Base-by-base conservation (phyloP, 2,329 filamentous ascomycete genomes). In the Penicillium glabrum region DNA sequence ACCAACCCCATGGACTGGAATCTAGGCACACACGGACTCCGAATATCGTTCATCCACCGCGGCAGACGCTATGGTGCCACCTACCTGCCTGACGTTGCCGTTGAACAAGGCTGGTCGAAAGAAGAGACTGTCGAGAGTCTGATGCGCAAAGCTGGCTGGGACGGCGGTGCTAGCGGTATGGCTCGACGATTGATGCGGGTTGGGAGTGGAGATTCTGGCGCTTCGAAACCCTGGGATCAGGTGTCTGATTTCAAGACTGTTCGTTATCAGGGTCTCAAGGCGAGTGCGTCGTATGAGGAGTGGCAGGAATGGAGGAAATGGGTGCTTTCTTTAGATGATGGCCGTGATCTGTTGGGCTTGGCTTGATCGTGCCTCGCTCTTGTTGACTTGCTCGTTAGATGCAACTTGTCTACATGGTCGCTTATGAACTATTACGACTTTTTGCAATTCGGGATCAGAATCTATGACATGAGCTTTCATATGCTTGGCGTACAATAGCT, bases 81-180 rank as follows among this genome's bases (percentile, higher is more conserved):
- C 0, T 99, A 98, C 69, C 82, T 99, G 14, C 95, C 95, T 0
- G 91, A 97, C 71, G 92, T 99, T 6, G 89, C 93, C 10, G 79
- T 84, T 1, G 95, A 99, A 79, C 95, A 98, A 73, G 93, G 91
- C 16, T 99, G 95, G 95, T 90, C 84, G 11, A 93, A 95, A 75
- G 93, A 98, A 72, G 91, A 98, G 81, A 90, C 93, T 0, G 75
- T 99, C 3, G 83, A 92, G 53, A 96, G 90, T 75, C 77, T 98
- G 70, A 95, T 97, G 88, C 83, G 91, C 58, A 99, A 99, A 81
- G 93, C 93, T 0, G 95, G 95, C 1, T 99, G 93, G 93, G 83
- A 83, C 56, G 92, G 91, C 1, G 74, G 77, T 45, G 77, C 67
- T 6, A 64, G 72, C 16, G 69, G 72, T 46, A 62, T 73, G 41